Evolutionary conservation across 2,329 filamentous ascomycete genomes (phyloP).

Genomic region (Ophiostoma perfectum): DNA sequence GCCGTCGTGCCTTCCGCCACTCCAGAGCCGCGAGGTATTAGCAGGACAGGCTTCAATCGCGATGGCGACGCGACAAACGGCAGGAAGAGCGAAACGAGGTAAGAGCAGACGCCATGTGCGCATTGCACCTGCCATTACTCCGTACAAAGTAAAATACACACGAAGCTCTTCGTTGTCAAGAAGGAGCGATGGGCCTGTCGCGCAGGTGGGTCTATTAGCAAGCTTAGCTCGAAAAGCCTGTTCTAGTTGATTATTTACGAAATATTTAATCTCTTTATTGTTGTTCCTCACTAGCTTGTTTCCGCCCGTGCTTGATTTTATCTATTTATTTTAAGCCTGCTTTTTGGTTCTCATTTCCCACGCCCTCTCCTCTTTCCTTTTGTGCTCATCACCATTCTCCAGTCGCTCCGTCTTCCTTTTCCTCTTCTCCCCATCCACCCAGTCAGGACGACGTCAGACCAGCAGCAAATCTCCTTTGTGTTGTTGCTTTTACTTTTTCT

Average conservation of each 20-base stretch:
- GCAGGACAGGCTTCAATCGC: no score
- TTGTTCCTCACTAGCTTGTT: conserved; percentile 3
- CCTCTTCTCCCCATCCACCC: conserved; percentile 1
- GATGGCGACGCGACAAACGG: background rate
- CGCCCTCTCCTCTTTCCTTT: conserved; percentile 15
- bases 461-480: background rate
- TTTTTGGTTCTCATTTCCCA: conserved; percentile 20
- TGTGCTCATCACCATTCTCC: conserved; percentile 11
- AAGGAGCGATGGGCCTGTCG: background rate
- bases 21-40: background rate
- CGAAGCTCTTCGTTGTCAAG: background rate
- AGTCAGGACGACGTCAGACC: conserved; percentile 2
- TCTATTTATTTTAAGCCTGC: conserved; percentile 7
- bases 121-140: background rate
- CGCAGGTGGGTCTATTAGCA: background rate
- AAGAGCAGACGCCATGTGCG: background rate
- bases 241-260: background rate
- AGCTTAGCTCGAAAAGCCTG: conserved; percentile 4
- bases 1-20: background rate
- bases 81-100: background rate
- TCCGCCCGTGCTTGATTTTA: conserved; percentile 17
- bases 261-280: conserved; percentile 13
- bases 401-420: background rate
- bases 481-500: background rate
- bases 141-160: background rate